Percentiles rank a stretch among this genome's conserved stretches.
Evolutionary conservation across 306 rosid genomes (phyloP).

Genomic region (peach (Prunus persica)): Prunus_persica_NCBIv2 NC_034014.1:26334001-26334500

Average conservation of each 20-base stretch:
- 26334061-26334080: constrained; percentile 77
- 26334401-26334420: constrained; percentile 29
- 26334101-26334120: constrained; percentile 64
- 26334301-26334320: constrained; percentile 15
- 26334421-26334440: constrained; percentile 44
- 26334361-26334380: constrained; percentile 25
- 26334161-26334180: constrained; percentile 65
- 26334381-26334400: constrained; percentile 16
- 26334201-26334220: constrained; percentile 43
- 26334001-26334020: constrained; percentile 90
- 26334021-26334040: constrained; percentile 81
- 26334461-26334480: constrained; percentile 35
- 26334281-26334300: constrained; percentile 26
- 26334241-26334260: constrained; percentile 18
- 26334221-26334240: constrained; percentile 35
- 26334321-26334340: constrained; percentile 19
- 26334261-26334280: constrained; percentile 28
- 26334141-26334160: constrained; percentile 88
- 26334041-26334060: constrained; percentile 67
- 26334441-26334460: constrained; percentile 59
- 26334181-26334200: constrained; percentile 56
- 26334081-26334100: constrained; percentile 92
- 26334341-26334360: constrained; percentile 25
- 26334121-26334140: constrained; percentile 54
- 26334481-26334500: constrained; percentile 37